Evolutionary conservation across 1,139 yeast genomes (phyloP).

Genomic region (Geotrichum candidum): DNA sequence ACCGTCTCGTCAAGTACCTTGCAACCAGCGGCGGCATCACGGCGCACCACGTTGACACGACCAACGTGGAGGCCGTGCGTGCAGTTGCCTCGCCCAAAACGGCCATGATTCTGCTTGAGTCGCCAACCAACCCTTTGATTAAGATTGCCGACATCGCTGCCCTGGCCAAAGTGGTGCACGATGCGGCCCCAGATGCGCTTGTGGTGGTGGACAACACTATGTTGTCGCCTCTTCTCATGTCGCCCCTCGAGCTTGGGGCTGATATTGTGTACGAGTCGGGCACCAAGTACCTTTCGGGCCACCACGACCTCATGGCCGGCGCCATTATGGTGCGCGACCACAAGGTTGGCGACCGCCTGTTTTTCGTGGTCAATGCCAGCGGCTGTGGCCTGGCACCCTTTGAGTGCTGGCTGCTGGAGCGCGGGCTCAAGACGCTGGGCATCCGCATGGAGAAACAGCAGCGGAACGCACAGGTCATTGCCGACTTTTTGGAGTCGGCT

Average conservation of each 20-base stretch:
- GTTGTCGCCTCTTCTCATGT: slow-evolving; percentile 86
- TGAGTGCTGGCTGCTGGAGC: slow-evolving; percentile 78
- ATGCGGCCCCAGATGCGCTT: slow-evolving; percentile 57
- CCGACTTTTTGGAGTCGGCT: slow-evolving; percentile 58
- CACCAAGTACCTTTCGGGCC: slow-evolving; percentile 87
- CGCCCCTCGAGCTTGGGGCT: slow-evolving; percentile 78
- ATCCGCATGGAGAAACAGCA: slow-evolving; percentile 85
- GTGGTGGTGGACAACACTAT: slow-evolving; percentile 92
- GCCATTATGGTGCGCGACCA: slow-evolving; percentile 64
- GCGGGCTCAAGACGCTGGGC: slow-evolving; percentile 83
- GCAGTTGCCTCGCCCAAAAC: slow-evolving; percentile 44
- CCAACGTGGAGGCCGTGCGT: slow-evolving; percentile 53
- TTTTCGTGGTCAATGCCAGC: slow-evolving; percentile 76
- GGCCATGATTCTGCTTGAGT: slow-evolving; percentile 72
- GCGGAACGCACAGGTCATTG: slow-evolving; percentile 65
- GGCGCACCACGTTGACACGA: slow-evolving; percentile 77
- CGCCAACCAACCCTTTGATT: slow-evolving; percentile 88
- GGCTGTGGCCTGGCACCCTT: slow-evolving; percentile 90
- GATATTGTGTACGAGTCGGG: slow-evolving; percentile 92
- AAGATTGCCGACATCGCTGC: slow-evolving; percentile 74
- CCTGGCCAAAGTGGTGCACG: slow-evolving; percentile 61
- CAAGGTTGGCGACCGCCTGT: slow-evolving; percentile 60
- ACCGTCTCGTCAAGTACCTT: slow-evolving; percentile 72
- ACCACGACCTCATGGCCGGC: slow-evolving; percentile 96
- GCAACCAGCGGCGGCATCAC: slow-evolving; percentile 60